Percentiles rank a stretch among this genome's conserved stretches.
Conservation (phyloP, 2,329 filamentous ascomycete species). For the Corynespora cassiicola region DNA sequence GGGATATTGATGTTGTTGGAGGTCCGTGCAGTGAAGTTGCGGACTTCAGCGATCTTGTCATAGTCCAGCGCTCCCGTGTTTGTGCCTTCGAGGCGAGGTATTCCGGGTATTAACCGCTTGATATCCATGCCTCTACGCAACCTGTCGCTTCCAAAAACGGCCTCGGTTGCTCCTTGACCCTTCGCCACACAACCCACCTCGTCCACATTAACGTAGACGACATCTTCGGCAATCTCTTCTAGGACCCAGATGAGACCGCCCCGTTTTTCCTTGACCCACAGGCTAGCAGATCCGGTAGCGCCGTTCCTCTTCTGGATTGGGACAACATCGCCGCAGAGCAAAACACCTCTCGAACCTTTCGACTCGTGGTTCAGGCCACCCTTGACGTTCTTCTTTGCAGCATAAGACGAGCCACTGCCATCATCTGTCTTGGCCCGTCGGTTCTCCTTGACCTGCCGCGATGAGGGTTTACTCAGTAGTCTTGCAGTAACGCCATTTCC, state of each 20-base stretch:
- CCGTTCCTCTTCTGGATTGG: constrained; percentile 97
- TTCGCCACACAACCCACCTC: constrained; percentile 76
- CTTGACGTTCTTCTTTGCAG: constrained; percentile 57
- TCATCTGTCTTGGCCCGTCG: constrained; percentile 71
- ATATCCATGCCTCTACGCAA: constrained; percentile 75
- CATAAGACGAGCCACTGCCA: constrained; percentile 57
- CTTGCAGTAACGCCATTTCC: constrained; percentile 87
- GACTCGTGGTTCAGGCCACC: constrained; percentile 70
- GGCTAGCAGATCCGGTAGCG: constrained; percentile 85
- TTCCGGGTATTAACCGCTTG: constrained; percentile 77
- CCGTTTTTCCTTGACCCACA: constrained; percentile 98
- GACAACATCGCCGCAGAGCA: constrained; percentile 96
- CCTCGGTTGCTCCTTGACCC: constrained; percentile 75
- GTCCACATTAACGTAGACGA: constrained; percentile 77
- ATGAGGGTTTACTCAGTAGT: constrained; percentile 81
- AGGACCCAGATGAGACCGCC: constrained; percentile 96
- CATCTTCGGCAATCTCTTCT: constrained; percentile 96
- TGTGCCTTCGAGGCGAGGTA: constrained; percentile 78
- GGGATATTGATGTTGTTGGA: constrained; percentile 81
- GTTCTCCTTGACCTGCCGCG: constrained; percentile 58
- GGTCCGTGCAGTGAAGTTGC: constrained; percentile 86
- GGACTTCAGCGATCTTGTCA: constrained; percentile 72
- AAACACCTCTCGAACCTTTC: constrained; percentile 82
- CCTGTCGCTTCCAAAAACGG: constrained; percentile 82
- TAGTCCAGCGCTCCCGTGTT: constrained; percentile 79